Conservation (phyloP, 106 monocot species). For the Dendrobium chrysotoxum region DNA sequence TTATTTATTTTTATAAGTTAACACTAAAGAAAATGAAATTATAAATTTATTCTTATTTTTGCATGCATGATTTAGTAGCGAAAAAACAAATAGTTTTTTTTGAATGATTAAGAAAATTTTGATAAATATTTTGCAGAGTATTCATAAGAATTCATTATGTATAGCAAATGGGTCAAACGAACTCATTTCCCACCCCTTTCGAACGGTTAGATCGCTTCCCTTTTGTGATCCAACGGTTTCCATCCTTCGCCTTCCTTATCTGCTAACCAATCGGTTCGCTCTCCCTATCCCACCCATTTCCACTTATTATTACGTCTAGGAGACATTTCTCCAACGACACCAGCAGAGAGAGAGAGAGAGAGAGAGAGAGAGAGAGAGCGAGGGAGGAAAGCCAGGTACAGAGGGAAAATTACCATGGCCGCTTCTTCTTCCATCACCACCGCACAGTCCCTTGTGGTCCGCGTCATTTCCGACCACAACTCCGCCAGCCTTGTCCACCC, state of each 20-base stretch:
- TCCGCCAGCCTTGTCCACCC: conserved; percentile 19
- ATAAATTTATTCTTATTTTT: too few species aligned
- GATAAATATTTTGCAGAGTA: too few species aligned
- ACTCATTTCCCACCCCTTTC: not conserved
- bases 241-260: not conserved
- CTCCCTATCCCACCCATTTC: not conserved
- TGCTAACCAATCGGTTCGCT: not conserved
- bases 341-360: too few species aligned
- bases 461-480: conserved; percentile 22
- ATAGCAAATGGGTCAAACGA: not conserved
- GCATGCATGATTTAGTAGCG: too few species aligned
- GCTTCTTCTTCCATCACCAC: conserved; percentile 36
- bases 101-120: too few species aligned
- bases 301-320: not conserved
- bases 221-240: not conserved
- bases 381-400: not conserved
- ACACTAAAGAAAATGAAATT: too few species aligned
- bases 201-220: not conserved
- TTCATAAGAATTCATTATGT: not conserved
- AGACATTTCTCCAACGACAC: not conserved
- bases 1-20: too few species aligned
- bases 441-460: conserved; percentile 33
- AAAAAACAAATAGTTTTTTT: too few species aligned
- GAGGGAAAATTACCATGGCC: conserved; percentile 28
- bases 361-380: not conserved